Evolutionary conservation across 176 grass and related monocot genomes (phyloP).

Genomic region (Carex parvula): DNA sequence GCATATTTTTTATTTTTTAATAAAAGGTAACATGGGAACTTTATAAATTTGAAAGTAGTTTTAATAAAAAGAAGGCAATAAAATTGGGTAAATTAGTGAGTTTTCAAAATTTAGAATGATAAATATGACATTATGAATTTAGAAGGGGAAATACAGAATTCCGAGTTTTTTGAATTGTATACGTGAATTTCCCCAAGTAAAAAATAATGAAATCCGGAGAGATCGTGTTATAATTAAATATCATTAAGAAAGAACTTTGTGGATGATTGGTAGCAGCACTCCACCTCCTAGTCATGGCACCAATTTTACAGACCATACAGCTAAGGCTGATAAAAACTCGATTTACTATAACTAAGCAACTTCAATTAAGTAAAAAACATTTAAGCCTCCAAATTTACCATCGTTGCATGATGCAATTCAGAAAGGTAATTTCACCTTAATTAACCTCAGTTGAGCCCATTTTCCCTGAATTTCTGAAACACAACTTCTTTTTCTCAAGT

Average conservation of each 20-base stretch:
- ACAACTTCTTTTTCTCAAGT: background rate
- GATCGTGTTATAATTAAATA: background rate
- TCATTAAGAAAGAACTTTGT: background rate
- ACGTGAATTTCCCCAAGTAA: no score
- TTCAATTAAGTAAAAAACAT: background rate
- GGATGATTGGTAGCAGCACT: background rate
- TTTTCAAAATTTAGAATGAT: no score
- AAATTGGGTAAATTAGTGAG: no score
- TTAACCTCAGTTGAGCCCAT: background rate
- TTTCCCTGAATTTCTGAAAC: background rate
- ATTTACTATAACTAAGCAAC: background rate
- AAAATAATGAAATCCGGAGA: background rate
- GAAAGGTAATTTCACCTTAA: constrained; percentile 9
- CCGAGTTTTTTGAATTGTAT: no score
- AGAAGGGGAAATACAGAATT: no score
- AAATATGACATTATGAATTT: no score
- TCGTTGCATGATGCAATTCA: background rate
- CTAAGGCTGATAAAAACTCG: background rate
- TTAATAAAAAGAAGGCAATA: no score
- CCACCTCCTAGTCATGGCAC: background rate
- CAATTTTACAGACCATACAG: background rate
- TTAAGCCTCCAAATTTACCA: background rate
- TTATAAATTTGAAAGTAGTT: no score
- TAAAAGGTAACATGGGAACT: no score
- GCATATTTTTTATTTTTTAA: no score